Evolutionary conservation across 768 basidiomycete genomes (phyloP), one percentile per base, ranked within the genome.

Genomic region (Amanita inopinata): DNA sequence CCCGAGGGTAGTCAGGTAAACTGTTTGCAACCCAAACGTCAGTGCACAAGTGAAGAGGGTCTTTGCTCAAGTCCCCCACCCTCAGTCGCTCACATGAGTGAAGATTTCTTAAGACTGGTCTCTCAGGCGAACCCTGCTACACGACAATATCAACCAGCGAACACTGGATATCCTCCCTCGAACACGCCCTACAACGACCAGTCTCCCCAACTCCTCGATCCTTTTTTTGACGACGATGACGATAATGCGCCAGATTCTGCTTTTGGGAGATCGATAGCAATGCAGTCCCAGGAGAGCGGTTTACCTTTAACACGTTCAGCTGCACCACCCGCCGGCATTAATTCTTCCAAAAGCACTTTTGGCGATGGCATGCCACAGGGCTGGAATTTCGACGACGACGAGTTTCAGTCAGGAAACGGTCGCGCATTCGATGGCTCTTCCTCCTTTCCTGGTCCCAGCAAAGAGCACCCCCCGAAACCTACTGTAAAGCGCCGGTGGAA

Each of bases 211-310:
- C 59, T 70, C 46, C 67, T 90, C 62, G 87, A 90, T 61, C 86
- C 84, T n/a, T 90, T 90, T 59, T 90, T 90, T 60, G 83, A 86
- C 59, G 87, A 89, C 57, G 84, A 83, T 42, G 81, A 84, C 49
- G 84, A 87, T 41, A 76, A 80, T 46, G 52, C 66, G 22, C 75
- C 78, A 11, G 80, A 83, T 60, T 78, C 79, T 14, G 76, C 75
- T n/a, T 83, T 83, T 59, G 74, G 74, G 38, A 59, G 65, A 43
- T 64, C 67, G 19, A 54, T 55, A 28, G 62, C 71, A 38, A 71
- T 71, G 68, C 66, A 66, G 38, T 73, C 73, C 5, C 70, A 72
- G 51, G 73, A 73, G 49, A 74, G 71, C 46, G 69, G 69, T 27
- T 59, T 84, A 0, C 80, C 80, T 24, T 62, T 89, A 36, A 61